A percentile compares a stretch with the other conserved stretches of the same genome.
Conservation (phyloP, 495 filamentous ascomycete genomes). For the Lichina pygmaea region DNA sequence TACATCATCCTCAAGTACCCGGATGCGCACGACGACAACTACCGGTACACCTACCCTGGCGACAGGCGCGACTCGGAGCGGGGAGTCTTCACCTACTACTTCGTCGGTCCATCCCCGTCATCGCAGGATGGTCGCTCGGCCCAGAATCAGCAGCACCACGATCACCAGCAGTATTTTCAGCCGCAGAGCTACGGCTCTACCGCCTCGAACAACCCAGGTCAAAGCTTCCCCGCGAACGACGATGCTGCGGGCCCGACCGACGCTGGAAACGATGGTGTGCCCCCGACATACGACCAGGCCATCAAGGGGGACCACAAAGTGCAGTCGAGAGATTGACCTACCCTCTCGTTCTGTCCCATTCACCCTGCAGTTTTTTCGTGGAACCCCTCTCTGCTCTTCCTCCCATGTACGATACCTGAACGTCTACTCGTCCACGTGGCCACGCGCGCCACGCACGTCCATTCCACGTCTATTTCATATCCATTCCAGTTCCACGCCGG, state of each 20-base stretch:
- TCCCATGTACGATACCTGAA: too few species aligned
- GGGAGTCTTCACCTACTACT: slow-evolving; percentile 15
- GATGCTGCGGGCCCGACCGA: slow-evolving; percentile 3
- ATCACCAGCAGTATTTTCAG: slow-evolving; percentile 1
- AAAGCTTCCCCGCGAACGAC: neutral
- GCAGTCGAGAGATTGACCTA: slow-evolving; percentile 17
- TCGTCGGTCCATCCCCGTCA: slow-evolving; percentile 14
- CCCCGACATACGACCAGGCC: slow-evolving; percentile 66
- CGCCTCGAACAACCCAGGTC: neutral
- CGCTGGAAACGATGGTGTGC: slow-evolving; percentile 14
- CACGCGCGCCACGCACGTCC: too few species aligned
- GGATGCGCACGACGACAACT: slow-evolving; percentile 24
- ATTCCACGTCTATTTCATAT: too few species aligned
- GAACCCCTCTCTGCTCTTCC: too few species aligned
- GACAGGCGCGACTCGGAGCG: neutral
- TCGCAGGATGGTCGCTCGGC: neutral
- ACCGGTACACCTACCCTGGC: slow-evolving; percentile 23
- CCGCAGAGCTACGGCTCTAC: slow-evolving; percentile 5
- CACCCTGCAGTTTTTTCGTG: too few species aligned
- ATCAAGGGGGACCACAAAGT: slow-evolving; percentile 75
- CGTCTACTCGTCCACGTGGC: too few species aligned
- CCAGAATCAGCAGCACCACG: neutral
- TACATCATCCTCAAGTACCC: slow-evolving; percentile 91
- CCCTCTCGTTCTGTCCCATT: neutral
- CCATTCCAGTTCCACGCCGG: too few species aligned